Evolutionary conservation across 805 yeast species (phyloP).

Genomic region (Candida nanaspora): DNA sequence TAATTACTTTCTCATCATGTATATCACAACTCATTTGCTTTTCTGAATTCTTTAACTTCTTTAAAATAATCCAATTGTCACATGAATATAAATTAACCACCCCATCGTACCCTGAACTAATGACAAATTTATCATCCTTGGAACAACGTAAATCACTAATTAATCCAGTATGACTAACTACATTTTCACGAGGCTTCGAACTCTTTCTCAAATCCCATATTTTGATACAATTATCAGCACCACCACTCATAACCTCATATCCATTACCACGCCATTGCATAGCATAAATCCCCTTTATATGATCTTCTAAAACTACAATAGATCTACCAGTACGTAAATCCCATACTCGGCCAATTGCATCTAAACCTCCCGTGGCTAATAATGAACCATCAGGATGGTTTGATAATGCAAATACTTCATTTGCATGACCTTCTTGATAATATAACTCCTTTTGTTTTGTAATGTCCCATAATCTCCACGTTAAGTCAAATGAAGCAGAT

Average conservation of each 20-base stretch:
- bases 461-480: constrained; percentile 88
- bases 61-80: constrained; percentile 60
- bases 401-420: constrained; percentile 54
- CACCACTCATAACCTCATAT: constrained; percentile 68
- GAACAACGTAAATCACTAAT: constrained; percentile 60
- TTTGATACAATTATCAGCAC: constrained; percentile 73
- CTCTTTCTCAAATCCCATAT: constrained; percentile 75
- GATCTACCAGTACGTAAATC: constrained; percentile 75
- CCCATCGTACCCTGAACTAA: constrained; percentile 73
- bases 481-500: constrained; percentile 73
- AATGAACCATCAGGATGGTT: constrained; percentile 77
- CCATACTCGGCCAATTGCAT: constrained; percentile 71
- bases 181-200: constrained; percentile 28
- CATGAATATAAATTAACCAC: constrained; percentile 54
- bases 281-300: constrained; percentile 62
- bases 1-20: constrained; percentile 36
- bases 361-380: constrained; percentile 71
- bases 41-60: constrained; percentile 51
- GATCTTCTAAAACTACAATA: constrained; percentile 54
- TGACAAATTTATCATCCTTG: constrained; percentile 36
- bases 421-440: constrained; percentile 82
- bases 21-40: constrained; percentile 69
- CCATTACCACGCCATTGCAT: constrained; percentile 77
- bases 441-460: constrained; percentile 40
- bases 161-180: constrained; percentile 71